Base-by-base conservation (phyloP, 345 rosid genomes). In the Eucalyptus grandis region DNA sequence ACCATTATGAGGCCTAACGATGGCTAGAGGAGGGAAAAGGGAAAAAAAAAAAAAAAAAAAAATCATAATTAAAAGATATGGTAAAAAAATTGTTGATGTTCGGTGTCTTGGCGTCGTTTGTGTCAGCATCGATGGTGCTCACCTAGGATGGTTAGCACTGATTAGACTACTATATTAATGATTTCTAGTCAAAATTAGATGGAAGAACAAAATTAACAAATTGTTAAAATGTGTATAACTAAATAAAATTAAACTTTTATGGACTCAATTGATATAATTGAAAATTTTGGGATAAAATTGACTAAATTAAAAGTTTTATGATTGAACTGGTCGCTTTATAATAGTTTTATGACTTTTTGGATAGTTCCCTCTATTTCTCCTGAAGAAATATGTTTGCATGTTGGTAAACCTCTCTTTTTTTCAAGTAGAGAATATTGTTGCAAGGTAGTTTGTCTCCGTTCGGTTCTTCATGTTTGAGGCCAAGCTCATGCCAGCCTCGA, bases 31-130 rank as follows among this genome's bases (percentile, higher is more conserved):
- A 4, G 13, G 62, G 30, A 56, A 56, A 22, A 22, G 3, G 19
- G 1, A 4, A 21, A 54, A 54, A 8, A 21, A 17, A 21, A 53
- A 53, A 21, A 1, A 4, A 22, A 54, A 21, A 54, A 4, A 56
- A 56, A 56, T 9, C 30, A 56, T 22, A 56, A 9, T 24, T 56
- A 24, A 56, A 56, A 56, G 27, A 56, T 9, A 2, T 56, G 62
- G 12, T 56, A 9, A 56, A 9, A 56, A 22, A 56, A 4, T 56
- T 56, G 27, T 53, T 0, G 0, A 19, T 53, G 56, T 53, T 19
- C 2, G 10, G 4, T 1, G 0, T 17, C 1, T 19, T 2, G 10
- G 4, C 2, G 0, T 19, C 0, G 2, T 56, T 56, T 56, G 27
- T 56, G 62, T 56, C 6, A 9, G 0, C 12, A 24, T 56, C 0